Percentiles rank a stretch among this genome's conserved stretches.
Conservation (phyloP, 2,329 filamentous ascomycete genomes). For the Aulographum hederae region DNA sequence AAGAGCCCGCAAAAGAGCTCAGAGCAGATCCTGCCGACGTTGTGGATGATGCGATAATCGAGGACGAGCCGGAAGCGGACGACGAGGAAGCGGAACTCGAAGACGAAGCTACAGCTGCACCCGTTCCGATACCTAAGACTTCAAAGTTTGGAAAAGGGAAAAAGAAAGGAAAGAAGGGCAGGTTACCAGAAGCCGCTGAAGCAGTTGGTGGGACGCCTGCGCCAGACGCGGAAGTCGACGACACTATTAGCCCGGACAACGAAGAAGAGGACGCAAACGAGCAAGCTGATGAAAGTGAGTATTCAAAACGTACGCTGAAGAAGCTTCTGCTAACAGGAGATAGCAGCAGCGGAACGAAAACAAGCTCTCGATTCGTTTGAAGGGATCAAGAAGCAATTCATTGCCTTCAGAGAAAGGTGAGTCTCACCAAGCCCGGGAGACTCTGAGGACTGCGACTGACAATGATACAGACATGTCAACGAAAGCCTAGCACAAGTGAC, state of each 20-base stretch:
- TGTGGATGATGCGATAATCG: slow-evolving; percentile 8
- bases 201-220: slow-evolving; percentile 29
- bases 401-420: slow-evolving; percentile 62
- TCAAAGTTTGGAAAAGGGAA: slow-evolving; percentile 18
- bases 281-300: slow-evolving; percentile 26
- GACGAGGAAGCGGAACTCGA: slow-evolving; percentile 11
- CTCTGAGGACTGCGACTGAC: slow-evolving; percentile 6
- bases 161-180: slow-evolving; percentile 35
- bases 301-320: no score
- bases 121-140: slow-evolving; percentile 17
- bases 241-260: slow-evolving; percentile 28
- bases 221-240: slow-evolving; percentile 34
- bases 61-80: slow-evolving; percentile 2
- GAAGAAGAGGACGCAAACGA: slow-evolving; percentile 14
- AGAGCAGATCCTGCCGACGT: slow-evolving; percentile 20
- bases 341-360: slow-evolving; percentile 56
- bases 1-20: slow-evolving; percentile 10
- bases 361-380: slow-evolving; percentile 63
- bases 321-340: slow-evolving; percentile 12
- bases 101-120: slow-evolving; percentile 9
- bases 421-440: slow-evolving; percentile 9
- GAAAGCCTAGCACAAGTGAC: slow-evolving; percentile 74
- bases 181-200: slow-evolving; percentile 21
- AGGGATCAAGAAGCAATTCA: slow-evolving; percentile 75
- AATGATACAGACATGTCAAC: slow-evolving; percentile 31